phyloP scores from a whole-genome alignment of 495 filamentous ascomycete species.

The Neurospora terricola region DNA sequence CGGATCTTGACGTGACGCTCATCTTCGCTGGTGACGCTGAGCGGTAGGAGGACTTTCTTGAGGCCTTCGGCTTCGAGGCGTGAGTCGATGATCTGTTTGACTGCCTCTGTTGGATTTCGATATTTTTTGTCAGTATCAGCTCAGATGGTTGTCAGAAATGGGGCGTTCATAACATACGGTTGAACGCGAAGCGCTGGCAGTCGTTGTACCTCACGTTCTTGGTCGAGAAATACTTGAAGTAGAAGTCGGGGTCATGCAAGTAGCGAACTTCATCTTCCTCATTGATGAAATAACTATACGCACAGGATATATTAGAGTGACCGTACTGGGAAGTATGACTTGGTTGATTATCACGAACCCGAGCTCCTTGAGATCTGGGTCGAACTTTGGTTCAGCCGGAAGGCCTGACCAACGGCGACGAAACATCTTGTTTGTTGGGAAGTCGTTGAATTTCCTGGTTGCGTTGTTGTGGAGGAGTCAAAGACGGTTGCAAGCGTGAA shows the following conservation, averaged over 20 bases:
- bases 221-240: conserved; percentile 63
- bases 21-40: conserved; percentile 26
- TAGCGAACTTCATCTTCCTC: conserved; percentile 60
- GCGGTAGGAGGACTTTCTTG: conserved; percentile 47
- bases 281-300: conserved; percentile 57
- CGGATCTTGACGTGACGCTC: conserved; percentile 61
- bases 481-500: background rate
- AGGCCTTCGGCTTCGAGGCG: conserved; percentile 54
- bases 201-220: conserved; percentile 64
- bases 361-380: conserved; percentile 50
- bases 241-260: conserved; percentile 51
- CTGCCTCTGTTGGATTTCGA: conserved; percentile 39
- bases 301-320: conserved; percentile 4
- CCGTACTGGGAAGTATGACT: background rate
- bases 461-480: background rate
- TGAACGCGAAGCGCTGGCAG: conserved; percentile 57
- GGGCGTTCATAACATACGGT: conserved; percentile 37
- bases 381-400: conserved; percentile 59
- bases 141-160: background rate
- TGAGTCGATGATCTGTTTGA: conserved; percentile 46
- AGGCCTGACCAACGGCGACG: conserved; percentile 51
- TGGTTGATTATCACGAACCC: conserved; percentile 44
- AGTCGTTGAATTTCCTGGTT: background rate
- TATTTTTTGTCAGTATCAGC: background rate
- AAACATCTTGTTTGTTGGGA: conserved; percentile 48